Conservation (phyloP, 306 rosid genomes). For the Lablab purpureus region DNA sequence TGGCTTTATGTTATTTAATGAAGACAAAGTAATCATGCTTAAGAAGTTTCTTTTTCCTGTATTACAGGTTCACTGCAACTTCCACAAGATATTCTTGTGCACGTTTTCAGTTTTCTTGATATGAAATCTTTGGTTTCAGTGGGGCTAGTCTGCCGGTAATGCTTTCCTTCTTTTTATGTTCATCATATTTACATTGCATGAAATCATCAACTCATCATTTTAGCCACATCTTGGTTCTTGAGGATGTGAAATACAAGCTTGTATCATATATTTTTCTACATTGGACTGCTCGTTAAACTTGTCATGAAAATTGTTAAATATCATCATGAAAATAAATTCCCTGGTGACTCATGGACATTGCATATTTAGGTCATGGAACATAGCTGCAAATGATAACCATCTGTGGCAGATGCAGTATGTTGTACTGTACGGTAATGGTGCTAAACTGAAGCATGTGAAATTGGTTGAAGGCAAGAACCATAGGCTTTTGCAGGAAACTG, state of each 20-base stretch:
- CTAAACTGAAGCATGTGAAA: slow-evolving; percentile 39
- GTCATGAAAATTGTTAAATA: slow-evolving; percentile 13
- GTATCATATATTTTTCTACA: slow-evolving; percentile 4
- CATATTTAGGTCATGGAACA: slow-evolving; percentile 80
- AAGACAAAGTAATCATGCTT: slow-evolving; percentile 31
- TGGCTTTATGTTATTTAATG: slow-evolving; percentile 9
- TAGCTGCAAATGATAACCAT: slow-evolving; percentile 75
- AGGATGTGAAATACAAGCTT: background rate
- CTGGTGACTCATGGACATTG: slow-evolving; percentile 42
- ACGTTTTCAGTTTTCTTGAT: slow-evolving; percentile 76
- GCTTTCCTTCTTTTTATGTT: slow-evolving; percentile 25
- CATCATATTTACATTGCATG: slow-evolving; percentile 36
- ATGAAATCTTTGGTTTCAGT: slow-evolving; percentile 69
- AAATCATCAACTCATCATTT: slow-evolving; percentile 20
- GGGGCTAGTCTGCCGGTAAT: slow-evolving; percentile 75
- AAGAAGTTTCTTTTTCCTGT: slow-evolving; percentile 2
- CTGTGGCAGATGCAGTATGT: slow-evolving; percentile 73
- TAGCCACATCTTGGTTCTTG: slow-evolving; percentile 15
- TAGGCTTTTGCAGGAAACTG: slow-evolving; percentile 33
- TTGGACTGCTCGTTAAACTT: slow-evolving; percentile 26
- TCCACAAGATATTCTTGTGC: slow-evolving; percentile 76
- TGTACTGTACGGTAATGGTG: slow-evolving; percentile 53
- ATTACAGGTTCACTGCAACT: slow-evolving; percentile 64
- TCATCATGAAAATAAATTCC: slow-evolving; percentile 14
- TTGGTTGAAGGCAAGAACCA: slow-evolving; percentile 41